Conservation (phyloP, 192 early-diverging fungal species). For the Diversispora eburnea region DNA sequence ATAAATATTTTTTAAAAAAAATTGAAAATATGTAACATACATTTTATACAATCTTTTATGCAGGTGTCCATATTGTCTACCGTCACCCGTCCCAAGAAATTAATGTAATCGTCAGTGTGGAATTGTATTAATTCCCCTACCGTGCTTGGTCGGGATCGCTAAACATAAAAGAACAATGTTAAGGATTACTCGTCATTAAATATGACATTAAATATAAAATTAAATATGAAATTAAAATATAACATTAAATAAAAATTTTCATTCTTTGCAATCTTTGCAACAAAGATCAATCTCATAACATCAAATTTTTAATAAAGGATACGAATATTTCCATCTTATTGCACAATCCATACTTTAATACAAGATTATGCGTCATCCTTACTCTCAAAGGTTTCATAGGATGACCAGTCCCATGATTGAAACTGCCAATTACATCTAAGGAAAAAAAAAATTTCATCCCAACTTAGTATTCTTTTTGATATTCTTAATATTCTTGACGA, state of each 20-base stretch:
- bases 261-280: too few relatives aligned
- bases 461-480: not conserved
- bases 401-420: slow-evolving; percentile 81
- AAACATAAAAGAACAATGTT: not conserved
- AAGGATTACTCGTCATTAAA: not conserved
- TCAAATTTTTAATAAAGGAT: slow-evolving; percentile 26
- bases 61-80: slow-evolving; percentile 67
- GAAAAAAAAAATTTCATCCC: not conserved
- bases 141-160: slow-evolving; percentile 77
- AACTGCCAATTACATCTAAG: slow-evolving; percentile 53
- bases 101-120: slow-evolving; percentile 91
- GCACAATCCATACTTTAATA: slow-evolving; percentile 88
- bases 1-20: not conserved
- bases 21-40: slow-evolving; percentile 36
- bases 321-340: slow-evolving; percentile 84
- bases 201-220: not conserved
- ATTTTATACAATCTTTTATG: slow-evolving; percentile 57
- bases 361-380: slow-evolving; percentile 88
- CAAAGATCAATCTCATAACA: too few relatives aligned
- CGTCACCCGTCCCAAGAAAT: slow-evolving; percentile 76
- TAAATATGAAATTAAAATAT: not conserved
- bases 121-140: slow-evolving; percentile 88
- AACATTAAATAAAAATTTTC: too few relatives aligned
- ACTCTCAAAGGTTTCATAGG: slow-evolving; percentile 98
- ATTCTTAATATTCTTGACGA: not conserved